Percentiles rank a stretch among this genome's conserved stretches.
Conservation (phyloP, 2,329 filamentous ascomycete genomes). For the Botrytis hyacinthi region DNA sequence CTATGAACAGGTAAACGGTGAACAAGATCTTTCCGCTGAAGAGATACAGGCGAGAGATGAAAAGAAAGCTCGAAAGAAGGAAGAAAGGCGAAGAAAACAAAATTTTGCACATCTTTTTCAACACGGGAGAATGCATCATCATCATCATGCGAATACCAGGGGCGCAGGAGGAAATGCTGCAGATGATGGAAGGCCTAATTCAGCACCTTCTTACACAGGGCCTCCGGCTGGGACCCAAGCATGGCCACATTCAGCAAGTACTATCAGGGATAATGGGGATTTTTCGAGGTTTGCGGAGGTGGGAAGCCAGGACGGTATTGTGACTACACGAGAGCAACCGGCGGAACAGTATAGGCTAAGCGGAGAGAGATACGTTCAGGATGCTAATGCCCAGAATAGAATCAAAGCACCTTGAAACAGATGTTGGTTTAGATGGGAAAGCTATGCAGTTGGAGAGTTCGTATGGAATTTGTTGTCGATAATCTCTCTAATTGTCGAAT, state of each 20-base stretch:
- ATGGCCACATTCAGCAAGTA: not conserved
- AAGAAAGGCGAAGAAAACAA: not conserved
- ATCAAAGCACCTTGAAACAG: not conserved
- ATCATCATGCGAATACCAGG: not conserved
- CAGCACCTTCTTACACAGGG: not conserved
- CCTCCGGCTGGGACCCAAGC: not conserved
- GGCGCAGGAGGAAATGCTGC: not conserved
- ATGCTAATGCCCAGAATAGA: not conserved
- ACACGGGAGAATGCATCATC: not conserved
- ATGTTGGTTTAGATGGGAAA: not conserved
- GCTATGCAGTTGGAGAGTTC: not conserved
- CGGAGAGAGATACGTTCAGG: slow-evolving; percentile 2
- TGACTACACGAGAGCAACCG: not conserved
- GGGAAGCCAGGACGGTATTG: not conserved
- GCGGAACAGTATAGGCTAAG: not conserved
- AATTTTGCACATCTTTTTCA: not conserved
- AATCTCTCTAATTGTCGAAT: not conserved
- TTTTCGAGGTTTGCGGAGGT: not conserved
- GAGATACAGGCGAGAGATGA: not conserved
- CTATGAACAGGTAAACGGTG: slow-evolving; percentile 46
- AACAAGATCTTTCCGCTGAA: slow-evolving; percentile 31
- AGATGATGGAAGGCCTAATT: not conserved
- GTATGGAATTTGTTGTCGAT: not conserved
- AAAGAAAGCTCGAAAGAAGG: not conserved
- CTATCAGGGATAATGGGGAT: not conserved